Base-by-base conservation (phyloP, 805 yeast genomes). In the Millerozyma acaciae region DNA sequence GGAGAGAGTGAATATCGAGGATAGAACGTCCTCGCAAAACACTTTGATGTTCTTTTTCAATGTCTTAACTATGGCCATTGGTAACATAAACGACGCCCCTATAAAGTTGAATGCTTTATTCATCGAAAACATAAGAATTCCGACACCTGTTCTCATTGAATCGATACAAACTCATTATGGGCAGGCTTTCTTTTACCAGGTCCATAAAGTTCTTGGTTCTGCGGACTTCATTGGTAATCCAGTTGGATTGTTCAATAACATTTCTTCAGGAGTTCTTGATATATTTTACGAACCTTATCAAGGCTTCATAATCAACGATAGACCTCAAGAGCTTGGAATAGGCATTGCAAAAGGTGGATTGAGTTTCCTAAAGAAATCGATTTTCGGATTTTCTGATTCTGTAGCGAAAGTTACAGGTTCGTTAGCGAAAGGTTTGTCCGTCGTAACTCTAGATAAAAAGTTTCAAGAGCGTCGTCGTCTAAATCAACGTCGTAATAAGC, bases 151-250 rank as follows among this genome's bases (percentile, higher is more conserved):
- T 18, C 68, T 93, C 42, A 39, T 77, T 20, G 82, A 80, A 38
- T 78, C 84, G 20, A 70, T 90, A 15, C 70, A 72, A 45, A 81
- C 90, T 1, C 97, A 93, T 56, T 93, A 93, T 55, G 82, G 89
- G 8, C 97, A 89, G 53, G 90, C 93, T 18, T 83, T 90, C 60
- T 72, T 93, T 38, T 88, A 85, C 52, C 98, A 93, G 58, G 66
- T 93, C 21, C 95, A 93, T 60, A 88, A 87, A 55, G 80, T 93
- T 27, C 65, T 94, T 21, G 99, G 99, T 0, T 87, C 96, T 13
- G 98, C 97, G 0, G 98, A 94, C 59, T 77, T 93, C 45, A 63
- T 93, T 31, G 99, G 98, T 15, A 93, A 94, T 45, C 99, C 99
- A 0, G 97, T 94, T 18, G 98, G 98, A 1, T 65, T 93, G 40